Evolutionary conservation across 2,329 filamentous ascomycete genomes (phyloP).

Genomic region (Magnaporthales sp.): DNA sequence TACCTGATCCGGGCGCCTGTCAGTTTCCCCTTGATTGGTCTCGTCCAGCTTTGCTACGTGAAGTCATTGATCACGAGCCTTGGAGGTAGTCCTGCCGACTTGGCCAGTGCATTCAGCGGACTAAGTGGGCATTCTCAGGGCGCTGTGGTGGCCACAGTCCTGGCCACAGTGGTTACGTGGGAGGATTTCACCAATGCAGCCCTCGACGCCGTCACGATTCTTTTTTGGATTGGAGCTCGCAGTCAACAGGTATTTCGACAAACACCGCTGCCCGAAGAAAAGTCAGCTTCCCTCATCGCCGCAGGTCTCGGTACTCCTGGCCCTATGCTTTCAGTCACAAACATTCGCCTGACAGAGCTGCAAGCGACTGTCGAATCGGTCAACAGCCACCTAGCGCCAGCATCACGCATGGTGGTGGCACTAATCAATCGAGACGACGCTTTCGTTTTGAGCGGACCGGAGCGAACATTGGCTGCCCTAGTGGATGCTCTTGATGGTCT

Average conservation of each 20-base stretch:
- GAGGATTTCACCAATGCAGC: constrained; percentile 79
- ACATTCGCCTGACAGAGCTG: constrained; percentile 77
- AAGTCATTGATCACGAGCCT: constrained; percentile 87
- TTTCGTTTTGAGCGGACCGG: constrained; percentile 91
- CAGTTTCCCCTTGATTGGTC: constrained; percentile 89
- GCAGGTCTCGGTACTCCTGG: constrained; percentile 89
- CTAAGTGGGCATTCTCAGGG: constrained; percentile 96
- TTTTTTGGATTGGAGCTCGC: constrained; percentile 97
- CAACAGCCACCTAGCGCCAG: constrained; percentile 87
- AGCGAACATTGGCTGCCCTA: constrained; percentile 90
- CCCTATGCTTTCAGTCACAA: constrained; percentile 95
- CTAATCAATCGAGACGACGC: constrained; percentile 95
- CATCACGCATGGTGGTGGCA: constrained; percentile 90
- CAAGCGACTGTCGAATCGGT: constrained; percentile 95
- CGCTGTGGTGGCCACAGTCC: constrained; percentile 85
- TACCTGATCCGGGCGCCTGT: constrained; percentile 92
- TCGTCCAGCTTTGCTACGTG: constrained; percentile 94
- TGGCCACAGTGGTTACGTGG: constrained; percentile 85
- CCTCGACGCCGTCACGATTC: constrained; percentile 74
- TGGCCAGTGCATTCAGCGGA: constrained; percentile 75
- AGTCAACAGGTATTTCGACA: constrained; percentile 96
- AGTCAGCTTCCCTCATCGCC: constrained; percentile 86
- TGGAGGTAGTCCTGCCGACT: constrained; percentile 78
- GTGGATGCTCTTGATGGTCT: constrained; percentile 92
- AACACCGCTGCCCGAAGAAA: constrained; percentile 83